These are phyloP conservation scores for Ensete glaucum DNA, from an alignment of 176 grass and related monocot species.

Conservation along the genomic window DNA sequence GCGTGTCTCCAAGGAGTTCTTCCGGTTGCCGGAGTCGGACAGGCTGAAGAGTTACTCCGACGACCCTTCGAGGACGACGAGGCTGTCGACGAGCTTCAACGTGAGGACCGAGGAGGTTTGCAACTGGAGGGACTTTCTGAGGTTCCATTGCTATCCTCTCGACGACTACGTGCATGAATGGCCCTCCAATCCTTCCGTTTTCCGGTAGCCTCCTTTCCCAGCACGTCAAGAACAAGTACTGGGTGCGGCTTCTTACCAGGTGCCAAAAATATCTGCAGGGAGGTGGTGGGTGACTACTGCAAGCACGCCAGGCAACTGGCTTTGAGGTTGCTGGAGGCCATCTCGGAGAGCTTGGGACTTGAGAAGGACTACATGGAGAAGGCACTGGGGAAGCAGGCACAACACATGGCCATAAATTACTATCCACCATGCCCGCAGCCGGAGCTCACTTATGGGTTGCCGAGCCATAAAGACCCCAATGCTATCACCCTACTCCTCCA, in stretches of 20 bases:
- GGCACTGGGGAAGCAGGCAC: constrained; percentile 54
- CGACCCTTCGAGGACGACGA: constrained; percentile 61
- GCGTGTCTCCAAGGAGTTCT: constrained; percentile 66
- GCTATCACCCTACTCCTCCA: constrained; percentile 69
- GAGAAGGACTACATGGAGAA: constrained; percentile 44
- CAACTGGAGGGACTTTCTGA: constrained; percentile 90
- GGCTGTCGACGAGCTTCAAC: constrained; percentile 94
- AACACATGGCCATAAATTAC: constrained; percentile 93
- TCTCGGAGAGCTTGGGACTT: constrained; percentile 60
- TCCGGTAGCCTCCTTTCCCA: constrained; percentile 32
- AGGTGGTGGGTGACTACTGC: constrained; percentile 47
- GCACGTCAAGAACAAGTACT: too few relatives aligned
- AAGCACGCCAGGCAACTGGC: constrained; percentile 45
- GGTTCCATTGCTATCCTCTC: constrained; percentile 78
- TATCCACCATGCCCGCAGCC: constrained; percentile 81
- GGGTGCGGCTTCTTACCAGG: not conserved
- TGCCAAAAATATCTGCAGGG: constrained; percentile 19
- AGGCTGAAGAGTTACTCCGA: constrained; percentile 91
- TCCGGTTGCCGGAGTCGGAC: constrained; percentile 77
- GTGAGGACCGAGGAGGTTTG: constrained; percentile 66
- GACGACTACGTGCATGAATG: constrained; percentile 69
- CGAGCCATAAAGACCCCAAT: constrained; percentile 67
- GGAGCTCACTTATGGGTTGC: constrained; percentile 58
- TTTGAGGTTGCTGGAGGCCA: constrained; percentile 38
- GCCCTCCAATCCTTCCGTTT: constrained; percentile 56